These are phyloP conservation scores for Pilatotrama ljubarskyi DNA, from an alignment of 768 basidiomycete genomes.

Conservation along the genomic window DNA sequence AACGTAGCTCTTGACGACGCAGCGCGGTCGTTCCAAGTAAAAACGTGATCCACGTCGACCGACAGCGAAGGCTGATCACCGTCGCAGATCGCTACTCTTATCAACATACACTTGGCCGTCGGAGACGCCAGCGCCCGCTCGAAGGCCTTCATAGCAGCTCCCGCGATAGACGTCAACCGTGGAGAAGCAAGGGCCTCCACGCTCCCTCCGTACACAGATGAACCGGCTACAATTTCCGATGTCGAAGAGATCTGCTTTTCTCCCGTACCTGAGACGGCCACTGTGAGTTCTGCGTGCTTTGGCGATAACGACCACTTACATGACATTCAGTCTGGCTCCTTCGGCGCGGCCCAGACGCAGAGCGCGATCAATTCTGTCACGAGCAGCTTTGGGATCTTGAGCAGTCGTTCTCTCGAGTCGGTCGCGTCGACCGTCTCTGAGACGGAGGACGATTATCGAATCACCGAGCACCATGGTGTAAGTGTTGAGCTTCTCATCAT, in stretches of 20 bases:
- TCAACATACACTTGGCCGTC: constrained; percentile 47
- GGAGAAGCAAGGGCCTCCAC: neutral
- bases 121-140: constrained; percentile 18
- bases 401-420: neutral
- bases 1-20: constrained; percentile 43
- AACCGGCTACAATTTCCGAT: neutral
- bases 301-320: neutral
- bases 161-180: neutral
- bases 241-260: constrained; percentile 5
- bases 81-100: constrained; percentile 46
- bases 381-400: neutral
- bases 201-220: neutral
- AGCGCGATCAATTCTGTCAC: neutral
- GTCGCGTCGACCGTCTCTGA: constrained; percentile 12
- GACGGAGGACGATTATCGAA: constrained; percentile 24
- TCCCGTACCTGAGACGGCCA: neutral
- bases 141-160: neutral
- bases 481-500: neutral
- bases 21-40: constrained; percentile 48
- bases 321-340: neutral
- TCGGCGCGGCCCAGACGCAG: neutral
- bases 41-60: neutral
- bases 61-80: neutral
- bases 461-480: constrained; percentile 38
- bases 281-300: neutral